A percentile compares a stretch with the other conserved stretches of the same genome.
These are phyloP conservation scores for Pinus albicaulis DNA, from an alignment of 75 land plant species.

Conservation along the genomic window DNA sequence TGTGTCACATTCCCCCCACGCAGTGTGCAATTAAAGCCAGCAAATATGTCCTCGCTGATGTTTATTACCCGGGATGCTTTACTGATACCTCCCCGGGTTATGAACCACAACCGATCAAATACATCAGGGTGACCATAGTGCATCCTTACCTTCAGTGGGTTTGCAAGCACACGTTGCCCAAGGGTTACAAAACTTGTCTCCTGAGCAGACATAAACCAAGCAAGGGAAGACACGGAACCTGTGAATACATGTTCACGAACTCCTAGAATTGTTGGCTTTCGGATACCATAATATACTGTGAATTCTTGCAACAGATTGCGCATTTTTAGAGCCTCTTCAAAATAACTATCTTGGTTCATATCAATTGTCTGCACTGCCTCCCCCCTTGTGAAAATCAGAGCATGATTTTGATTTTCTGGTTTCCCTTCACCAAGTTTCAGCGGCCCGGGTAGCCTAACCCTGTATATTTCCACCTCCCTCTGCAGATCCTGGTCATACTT, in stretches of 20 bases:
- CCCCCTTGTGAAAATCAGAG: slow-evolving; percentile 89
- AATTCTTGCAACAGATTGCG: slow-evolving; percentile 90
- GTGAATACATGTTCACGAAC: slow-evolving; percentile 96
- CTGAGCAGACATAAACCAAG: slow-evolving; percentile 99
- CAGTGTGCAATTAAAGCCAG: slow-evolving; percentile 86
- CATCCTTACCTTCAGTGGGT: slow-evolving; percentile 91
- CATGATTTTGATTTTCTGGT: slow-evolving; percentile 98
- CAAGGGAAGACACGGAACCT: slow-evolving; percentile 93
- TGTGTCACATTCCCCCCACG: slow-evolving; percentile 95
- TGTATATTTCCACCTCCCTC: slow-evolving; percentile 84
- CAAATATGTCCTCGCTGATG: slow-evolving; percentile 97
- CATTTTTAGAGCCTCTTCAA: slow-evolving; percentile 96
- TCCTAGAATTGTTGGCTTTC: slow-evolving; percentile 87
- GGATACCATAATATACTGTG: slow-evolving; percentile 56
- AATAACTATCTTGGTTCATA: slow-evolving; percentile 98
- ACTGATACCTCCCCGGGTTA: slow-evolving; percentile 88
- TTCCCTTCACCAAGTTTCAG: slow-evolving; percentile 96
- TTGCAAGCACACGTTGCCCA: slow-evolving; percentile 92
- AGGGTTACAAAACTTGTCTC: slow-evolving; percentile 97
- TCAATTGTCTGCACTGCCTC: slow-evolving; percentile 98
- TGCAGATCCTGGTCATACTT: slow-evolving; percentile 69
- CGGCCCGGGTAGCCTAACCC: slow-evolving; percentile 82
- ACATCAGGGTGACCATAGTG: slow-evolving; percentile 99
- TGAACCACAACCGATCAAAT: slow-evolving; percentile 88
- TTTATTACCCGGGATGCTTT: slow-evolving; percentile 96